Evolutionary conservation across 169 alveolate genomes (phyloP).

Genomic region (Plasmodium inui): DNA sequence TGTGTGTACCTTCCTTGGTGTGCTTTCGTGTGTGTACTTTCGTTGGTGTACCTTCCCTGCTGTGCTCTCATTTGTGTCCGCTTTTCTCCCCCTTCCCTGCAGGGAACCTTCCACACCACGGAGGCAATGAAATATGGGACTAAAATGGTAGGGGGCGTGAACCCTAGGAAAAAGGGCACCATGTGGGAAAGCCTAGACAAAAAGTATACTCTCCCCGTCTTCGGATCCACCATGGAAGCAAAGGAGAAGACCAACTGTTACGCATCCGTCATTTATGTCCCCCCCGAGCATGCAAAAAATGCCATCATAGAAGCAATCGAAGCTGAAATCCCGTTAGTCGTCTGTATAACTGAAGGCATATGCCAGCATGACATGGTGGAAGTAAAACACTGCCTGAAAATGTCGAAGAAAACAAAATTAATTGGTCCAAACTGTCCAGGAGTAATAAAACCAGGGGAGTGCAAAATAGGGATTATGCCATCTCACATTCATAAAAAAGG

Average conservation of each 20-base stretch:
- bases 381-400: conserved; percentile 89
- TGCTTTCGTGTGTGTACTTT: neutral
- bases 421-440: conserved; percentile 99
- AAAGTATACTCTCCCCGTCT: conserved; percentile 85
- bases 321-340: conserved; percentile 95
- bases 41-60: too few relatives aligned
- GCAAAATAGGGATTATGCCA: conserved; percentile 99
- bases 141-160: conserved; percentile 95
- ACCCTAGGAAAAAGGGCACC: conserved; percentile 91
- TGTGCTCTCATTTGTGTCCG: neutral
- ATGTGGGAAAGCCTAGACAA: conserved; percentile 84
- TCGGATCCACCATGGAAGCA: conserved; percentile 77
- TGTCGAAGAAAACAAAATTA: conserved; percentile 89
- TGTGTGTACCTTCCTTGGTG: neutral
- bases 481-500: conserved; percentile 96
- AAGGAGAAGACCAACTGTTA: conserved; percentile 92
- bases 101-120: conserved; percentile 94
- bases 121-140: conserved; percentile 93
- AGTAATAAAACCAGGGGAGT: conserved; percentile 97
- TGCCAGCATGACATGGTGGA: conserved; percentile 98
- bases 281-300: conserved; percentile 95
- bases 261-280: conserved; percentile 96
- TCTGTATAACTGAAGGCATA: conserved; percentile 98
- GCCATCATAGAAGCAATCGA: conserved; percentile 96
- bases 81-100: neutral